phyloP scores from a whole-genome alignment of 306 rosid species.

The Rubus parviflorus region DNA sequence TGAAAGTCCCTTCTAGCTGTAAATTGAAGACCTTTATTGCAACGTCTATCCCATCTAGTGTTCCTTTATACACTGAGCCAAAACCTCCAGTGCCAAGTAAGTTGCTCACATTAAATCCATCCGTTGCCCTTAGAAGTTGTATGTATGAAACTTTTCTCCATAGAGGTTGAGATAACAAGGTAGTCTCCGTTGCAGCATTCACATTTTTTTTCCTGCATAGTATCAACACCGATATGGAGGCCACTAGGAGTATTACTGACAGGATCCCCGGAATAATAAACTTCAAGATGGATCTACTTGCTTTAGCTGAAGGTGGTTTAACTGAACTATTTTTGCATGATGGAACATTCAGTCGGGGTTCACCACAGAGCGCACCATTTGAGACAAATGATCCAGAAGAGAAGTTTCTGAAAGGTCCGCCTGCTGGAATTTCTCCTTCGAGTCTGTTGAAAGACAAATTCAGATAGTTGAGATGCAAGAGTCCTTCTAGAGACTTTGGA shows the following conservation, averaged over 20 bases:
- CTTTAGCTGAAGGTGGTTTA: neutral
- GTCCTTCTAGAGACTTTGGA: neutral
- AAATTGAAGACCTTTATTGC: constrained; percentile 29
- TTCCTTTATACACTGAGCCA: constrained; percentile 25
- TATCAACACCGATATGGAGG: neutral
- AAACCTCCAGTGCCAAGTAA: constrained; percentile 22
- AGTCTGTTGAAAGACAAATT: constrained; percentile 17
- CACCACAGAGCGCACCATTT: constrained; percentile 34
- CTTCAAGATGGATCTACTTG: neutral
- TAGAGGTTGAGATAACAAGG: neutral
- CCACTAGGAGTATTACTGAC: neutral
- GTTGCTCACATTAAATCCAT: constrained; percentile 10
- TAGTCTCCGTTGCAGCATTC: neutral
- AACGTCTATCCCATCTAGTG: constrained; percentile 18
- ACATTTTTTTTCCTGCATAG: neutral
- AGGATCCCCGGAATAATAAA: neutral
- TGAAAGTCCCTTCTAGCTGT: constrained; percentile 12
- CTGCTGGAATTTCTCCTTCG: constrained; percentile 31
- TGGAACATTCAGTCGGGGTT: constrained; percentile 5
- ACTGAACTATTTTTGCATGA: constrained; percentile 8
- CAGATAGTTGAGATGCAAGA: neutral
- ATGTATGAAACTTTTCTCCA: constrained; percentile 31
- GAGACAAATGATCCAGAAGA: constrained; percentile 30
- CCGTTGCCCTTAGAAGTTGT: constrained; percentile 27
- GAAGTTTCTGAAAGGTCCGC: constrained; percentile 19